Percentiles rank a stretch among this genome's conserved stretches.
Conservation (phyloP, 2,329 filamentous ascomycete genomes). For the Beauveria brongniartii region DNA sequence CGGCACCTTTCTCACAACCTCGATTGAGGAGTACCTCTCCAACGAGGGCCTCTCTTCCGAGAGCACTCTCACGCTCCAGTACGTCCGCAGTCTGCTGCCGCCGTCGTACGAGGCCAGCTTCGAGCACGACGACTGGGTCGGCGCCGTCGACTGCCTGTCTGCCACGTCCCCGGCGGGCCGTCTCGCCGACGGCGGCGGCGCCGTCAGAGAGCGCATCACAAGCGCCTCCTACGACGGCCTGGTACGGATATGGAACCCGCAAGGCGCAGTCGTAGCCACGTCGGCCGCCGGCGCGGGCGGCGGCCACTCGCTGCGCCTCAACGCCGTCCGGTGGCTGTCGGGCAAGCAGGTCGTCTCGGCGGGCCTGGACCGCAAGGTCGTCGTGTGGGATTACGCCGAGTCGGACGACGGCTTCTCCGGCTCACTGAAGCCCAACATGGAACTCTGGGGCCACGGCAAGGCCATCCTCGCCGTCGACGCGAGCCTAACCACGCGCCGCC, state of each 20-base stretch:
- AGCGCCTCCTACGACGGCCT: conserved; percentile 91
- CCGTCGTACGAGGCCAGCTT: conserved; percentile 86
- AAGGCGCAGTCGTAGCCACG: conserved; percentile 74
- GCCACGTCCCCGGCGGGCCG: conserved; percentile 51
- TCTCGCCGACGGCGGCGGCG: conserved; percentile 24
- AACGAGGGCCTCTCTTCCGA: conserved; percentile 83
- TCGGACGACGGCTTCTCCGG: conserved; percentile 50
- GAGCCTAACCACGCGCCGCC: conserved; percentile 62
- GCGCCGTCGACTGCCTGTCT: conserved; percentile 74
- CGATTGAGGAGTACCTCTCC: conserved; percentile 83
- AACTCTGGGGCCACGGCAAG: conserved; percentile 75
- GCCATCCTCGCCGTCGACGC: conserved; percentile 68
- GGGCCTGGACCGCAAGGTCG: conserved; percentile 75
- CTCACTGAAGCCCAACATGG: conserved; percentile 62
- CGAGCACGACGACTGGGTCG: conserved; percentile 97
- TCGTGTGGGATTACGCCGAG: conserved; percentile 84
- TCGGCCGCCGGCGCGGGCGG: conserved; percentile 59
- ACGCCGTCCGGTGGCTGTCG: conserved; percentile 76
- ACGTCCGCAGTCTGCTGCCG: conserved; percentile 84
- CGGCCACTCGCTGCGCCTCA: conserved; percentile 69
- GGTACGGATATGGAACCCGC: conserved; percentile 81
- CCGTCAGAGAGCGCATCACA: conserved; percentile 53
- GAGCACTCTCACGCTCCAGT: conserved; percentile 80
- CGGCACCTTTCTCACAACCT: conserved; percentile 81
- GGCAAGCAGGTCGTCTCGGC: conserved; percentile 72